A percentile compares a stretch with the other conserved stretches of the same genome.
Conservation (phyloP, 148 eudicot genomes). For the Dysphania ambrosioides region DNA sequence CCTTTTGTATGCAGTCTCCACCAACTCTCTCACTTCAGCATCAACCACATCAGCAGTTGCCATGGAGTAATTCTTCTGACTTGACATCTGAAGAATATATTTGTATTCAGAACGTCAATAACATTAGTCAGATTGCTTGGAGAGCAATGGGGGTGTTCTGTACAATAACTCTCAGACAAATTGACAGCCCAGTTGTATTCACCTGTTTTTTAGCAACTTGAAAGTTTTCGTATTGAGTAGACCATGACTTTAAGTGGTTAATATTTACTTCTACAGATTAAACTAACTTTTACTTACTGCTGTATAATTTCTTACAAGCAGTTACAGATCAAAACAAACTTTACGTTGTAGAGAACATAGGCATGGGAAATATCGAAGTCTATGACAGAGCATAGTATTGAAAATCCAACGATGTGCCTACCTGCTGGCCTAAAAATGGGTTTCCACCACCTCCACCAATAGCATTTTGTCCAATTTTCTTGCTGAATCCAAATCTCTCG, state of each 20-base stretch:
- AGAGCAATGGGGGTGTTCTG: background rate
- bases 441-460: conserved; percentile 92
- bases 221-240: background rate
- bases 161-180: background rate
- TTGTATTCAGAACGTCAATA: background rate
- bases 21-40: conserved; percentile 88
- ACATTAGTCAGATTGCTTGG: background rate
- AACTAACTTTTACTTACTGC: no score
- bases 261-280: no score
- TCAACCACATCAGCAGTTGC: conserved; percentile 97
- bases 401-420: conserved; percentile 6
- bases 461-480: conserved; percentile 96
- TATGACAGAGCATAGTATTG: background rate
- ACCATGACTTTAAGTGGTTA: background rate
- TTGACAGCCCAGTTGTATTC: background rate
- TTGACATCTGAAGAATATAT: conserved; percentile 59
- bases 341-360: no score
- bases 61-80: conserved; percentile 97
- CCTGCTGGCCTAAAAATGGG: conserved; percentile 98
- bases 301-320: background rate
- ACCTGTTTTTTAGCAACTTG: background rate
- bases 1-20: conserved; percentile 73
- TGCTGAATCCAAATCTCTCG: conserved; percentile 98
- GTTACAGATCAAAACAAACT: background rate
- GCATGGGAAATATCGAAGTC: background rate